Conservation (phyloP, 1,139 yeast genomes). For the Lodderomyces margitis region DNA sequence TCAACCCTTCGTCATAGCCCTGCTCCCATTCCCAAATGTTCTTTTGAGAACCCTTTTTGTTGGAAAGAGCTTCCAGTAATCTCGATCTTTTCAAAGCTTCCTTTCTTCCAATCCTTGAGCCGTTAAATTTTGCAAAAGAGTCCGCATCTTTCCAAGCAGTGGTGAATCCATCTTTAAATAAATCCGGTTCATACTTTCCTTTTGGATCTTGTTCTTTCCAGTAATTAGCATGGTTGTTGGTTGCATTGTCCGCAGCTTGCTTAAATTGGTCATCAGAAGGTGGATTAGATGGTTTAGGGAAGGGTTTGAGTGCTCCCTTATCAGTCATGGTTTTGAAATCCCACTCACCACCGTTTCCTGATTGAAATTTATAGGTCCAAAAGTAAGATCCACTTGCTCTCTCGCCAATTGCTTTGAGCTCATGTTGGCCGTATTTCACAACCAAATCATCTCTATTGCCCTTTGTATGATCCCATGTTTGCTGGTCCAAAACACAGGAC, state of each 20-base stretch:
- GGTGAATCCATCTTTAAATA: constrained; percentile 73
- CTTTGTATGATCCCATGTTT: constrained; percentile 67
- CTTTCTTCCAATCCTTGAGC: constrained; percentile 70
- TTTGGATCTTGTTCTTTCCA: constrained; percentile 64
- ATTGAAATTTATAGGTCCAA: constrained; percentile 87
- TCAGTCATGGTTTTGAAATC: constrained; percentile 79
- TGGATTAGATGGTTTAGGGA: constrained; percentile 21
- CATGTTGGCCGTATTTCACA: constrained; percentile 39
- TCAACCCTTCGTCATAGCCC: constrained; percentile 67
- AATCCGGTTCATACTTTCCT: constrained; percentile 73
- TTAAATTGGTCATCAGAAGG: constrained; percentile 47
- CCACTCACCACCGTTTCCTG: constrained; percentile 97
- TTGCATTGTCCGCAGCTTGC: constrained; percentile 36
- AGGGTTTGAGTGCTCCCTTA: constrained; percentile 50
- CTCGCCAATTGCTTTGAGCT: constrained; percentile 42
- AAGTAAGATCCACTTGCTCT: constrained; percentile 71
- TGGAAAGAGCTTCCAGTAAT: constrained; percentile 52
- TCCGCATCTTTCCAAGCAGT: constrained; percentile 73
- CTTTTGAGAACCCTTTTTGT: constrained; percentile 51
- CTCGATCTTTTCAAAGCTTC: constrained; percentile 61
- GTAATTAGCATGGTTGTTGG: constrained; percentile 54
- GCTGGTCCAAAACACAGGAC: constrained; percentile 80
- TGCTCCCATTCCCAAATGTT: constrained; percentile 86
- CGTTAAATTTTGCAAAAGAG: constrained; percentile 65
- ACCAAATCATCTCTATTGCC: constrained; percentile 36